Percentiles rank a stretch among this genome's conserved stretches.
Conservation (phyloP, 306 rosid genomes). For the Pyrus betulifolia region DNA sequence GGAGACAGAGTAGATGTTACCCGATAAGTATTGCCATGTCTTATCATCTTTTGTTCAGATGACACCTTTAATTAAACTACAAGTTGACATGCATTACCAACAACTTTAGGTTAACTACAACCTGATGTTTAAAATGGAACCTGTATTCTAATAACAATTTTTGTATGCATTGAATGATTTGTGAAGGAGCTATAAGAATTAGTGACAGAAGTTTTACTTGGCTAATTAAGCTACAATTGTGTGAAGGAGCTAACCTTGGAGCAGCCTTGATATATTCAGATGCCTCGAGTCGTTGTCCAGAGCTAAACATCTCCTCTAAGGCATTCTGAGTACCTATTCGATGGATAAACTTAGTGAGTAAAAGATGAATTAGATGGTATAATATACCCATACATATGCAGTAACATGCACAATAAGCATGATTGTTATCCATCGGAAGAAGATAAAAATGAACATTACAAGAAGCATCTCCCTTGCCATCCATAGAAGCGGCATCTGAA, state of each 20-base stretch:
- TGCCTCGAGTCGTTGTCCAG: constrained; percentile 26
- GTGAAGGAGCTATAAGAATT: neutral
- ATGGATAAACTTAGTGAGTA: constrained; percentile 16
- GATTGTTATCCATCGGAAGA: neutral
- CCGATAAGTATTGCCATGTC: neutral
- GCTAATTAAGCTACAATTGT: neutral
- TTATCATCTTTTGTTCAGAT: neutral
- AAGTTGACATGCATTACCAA: neutral
- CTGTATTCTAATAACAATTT: neutral
- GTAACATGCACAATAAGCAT: neutral
- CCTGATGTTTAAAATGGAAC: neutral
- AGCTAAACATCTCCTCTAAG: constrained; percentile 17
- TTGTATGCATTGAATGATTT: neutral
- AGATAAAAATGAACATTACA: neutral
- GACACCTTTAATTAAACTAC: neutral
- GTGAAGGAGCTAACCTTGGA: constrained; percentile 33
- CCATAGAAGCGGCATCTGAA: constrained; percentile 30
- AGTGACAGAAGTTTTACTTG: neutral
- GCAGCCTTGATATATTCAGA: constrained; percentile 21
- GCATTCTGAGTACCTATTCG: constrained; percentile 39
- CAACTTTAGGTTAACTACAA: neutral
- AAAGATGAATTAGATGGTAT: neutral
- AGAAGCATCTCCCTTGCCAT: constrained; percentile 31
- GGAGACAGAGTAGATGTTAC: neutral
- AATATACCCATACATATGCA: neutral